Evolutionary conservation across 2,329 filamentous ascomycete species (phyloP).

Genomic region (Lizonia empirigonia): DNA sequence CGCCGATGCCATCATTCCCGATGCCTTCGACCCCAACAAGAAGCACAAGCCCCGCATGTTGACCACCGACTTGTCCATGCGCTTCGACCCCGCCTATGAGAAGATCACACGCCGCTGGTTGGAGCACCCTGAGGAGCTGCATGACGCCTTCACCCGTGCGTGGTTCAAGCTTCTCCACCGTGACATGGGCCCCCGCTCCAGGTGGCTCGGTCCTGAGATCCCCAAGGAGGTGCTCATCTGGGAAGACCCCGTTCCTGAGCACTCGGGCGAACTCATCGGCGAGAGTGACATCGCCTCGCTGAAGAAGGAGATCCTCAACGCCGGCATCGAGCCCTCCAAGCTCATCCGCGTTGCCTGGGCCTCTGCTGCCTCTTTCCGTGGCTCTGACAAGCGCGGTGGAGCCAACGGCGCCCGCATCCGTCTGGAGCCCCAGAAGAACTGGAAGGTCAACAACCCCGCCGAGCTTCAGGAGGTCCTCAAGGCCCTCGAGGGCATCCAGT

Average conservation of each 20-base stretch:
- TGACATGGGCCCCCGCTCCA: slow-evolving; percentile 73
- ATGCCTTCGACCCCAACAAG: slow-evolving; percentile 71
- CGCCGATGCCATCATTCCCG: slow-evolving; percentile 69
- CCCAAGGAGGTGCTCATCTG: slow-evolving; percentile 72
- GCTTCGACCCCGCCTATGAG: slow-evolving; percentile 73
- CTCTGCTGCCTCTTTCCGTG: slow-evolving; percentile 49
- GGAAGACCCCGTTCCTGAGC: slow-evolving; percentile 73
- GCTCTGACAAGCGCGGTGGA: slow-evolving; percentile 79
- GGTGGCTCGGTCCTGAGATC: slow-evolving; percentile 76
- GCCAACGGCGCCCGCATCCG: slow-evolving; percentile 81
- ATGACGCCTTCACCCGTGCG: slow-evolving; percentile 71
- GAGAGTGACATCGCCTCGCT: slow-evolving; percentile 67
- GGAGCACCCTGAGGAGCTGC: slow-evolving; percentile 70
- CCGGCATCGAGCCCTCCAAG: slow-evolving; percentile 65
- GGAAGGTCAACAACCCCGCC: slow-evolving; percentile 75
- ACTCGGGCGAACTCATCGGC: slow-evolving; percentile 63
- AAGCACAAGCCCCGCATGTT: slow-evolving; percentile 79
- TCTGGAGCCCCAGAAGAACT: slow-evolving; percentile 72
- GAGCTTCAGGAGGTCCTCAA: slow-evolving; percentile 67
- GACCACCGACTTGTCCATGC: slow-evolving; percentile 74
- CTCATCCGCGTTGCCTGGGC: slow-evolving; percentile 60
- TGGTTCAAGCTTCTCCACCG: slow-evolving; percentile 87
- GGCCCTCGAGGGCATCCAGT: slow-evolving; percentile 68
- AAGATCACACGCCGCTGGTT: slow-evolving; percentile 76
- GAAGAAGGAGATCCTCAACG: slow-evolving; percentile 70